These are phyloP conservation scores for Tieghemostelium lacteum DNA, from an alignment of 78 protist genomes.

Conservation along the genomic window DNA sequence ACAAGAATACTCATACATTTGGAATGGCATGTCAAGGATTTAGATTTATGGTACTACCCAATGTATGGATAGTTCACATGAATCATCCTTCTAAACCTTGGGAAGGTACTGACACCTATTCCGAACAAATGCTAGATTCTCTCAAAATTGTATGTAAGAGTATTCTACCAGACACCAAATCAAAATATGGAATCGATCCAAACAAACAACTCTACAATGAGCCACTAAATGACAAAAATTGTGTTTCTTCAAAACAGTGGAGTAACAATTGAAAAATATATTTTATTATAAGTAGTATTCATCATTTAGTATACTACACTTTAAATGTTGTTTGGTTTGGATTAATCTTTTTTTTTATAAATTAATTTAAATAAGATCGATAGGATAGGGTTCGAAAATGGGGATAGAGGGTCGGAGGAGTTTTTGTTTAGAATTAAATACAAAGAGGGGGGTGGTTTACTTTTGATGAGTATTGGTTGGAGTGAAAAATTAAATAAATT, in stretches of 20 bases:
- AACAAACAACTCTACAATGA: constrained; percentile 32
- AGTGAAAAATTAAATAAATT: too few relatives aligned
- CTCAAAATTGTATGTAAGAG: neutral
- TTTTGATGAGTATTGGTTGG: too few relatives aligned
- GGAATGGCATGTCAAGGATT: constrained; percentile 30
- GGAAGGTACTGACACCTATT: neutral
- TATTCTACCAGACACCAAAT: constrained; percentile 39
- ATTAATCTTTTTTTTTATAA: too few relatives aligned
- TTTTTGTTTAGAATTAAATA: too few relatives aligned
- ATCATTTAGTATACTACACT: neutral
- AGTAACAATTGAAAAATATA: neutral
- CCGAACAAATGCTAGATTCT: constrained; percentile 3
- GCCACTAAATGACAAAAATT: constrained; percentile 35
- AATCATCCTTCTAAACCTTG: neutral
- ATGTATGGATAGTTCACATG: constrained; percentile 1
- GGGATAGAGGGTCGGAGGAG: too few relatives aligned
- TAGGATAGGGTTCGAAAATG: too few relatives aligned
- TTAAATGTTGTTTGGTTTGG: neutral
- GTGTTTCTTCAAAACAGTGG: constrained; percentile 11
- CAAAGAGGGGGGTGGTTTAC: too few relatives aligned
- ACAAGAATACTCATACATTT: constrained; percentile 39
- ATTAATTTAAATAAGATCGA: too few relatives aligned
- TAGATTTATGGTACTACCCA: neutral
- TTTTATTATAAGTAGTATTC: neutral
- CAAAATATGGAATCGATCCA: constrained; percentile 29